Evolutionary conservation across 768 basidiomycete species (phyloP), one percentile per base, ranked within the genome.

Genomic region (Termitomyces sp.): DNA sequence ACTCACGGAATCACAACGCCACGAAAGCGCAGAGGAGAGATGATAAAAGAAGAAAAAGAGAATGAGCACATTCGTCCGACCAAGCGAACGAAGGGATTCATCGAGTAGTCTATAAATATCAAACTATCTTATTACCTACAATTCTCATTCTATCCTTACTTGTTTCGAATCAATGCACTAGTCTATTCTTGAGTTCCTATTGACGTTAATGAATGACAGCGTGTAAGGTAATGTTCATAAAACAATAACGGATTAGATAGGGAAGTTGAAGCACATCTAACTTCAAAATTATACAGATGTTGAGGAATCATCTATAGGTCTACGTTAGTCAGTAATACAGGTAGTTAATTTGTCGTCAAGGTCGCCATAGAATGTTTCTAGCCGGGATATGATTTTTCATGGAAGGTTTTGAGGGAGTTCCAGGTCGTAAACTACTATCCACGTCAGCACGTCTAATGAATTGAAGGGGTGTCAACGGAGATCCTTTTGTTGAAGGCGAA

Each of bases 361-460:
- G 89, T 63, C 88, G 77, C 88, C 88, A 90, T 46, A 82, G 73
- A 52, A 81, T 77, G 53, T 77, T 79, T 56, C 85, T 82, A 58
- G 77, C 69, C 50, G 84, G 78, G 48, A 80, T 78, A 62, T 72
- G 73, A 58, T 77, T 71, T 43, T 58, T 40, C 26, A 55, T 58
- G 32, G 81, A 72, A 23, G 81, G 68, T 72, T 85, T 88, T 40
- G 86, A 83, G n/a, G 89, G 89, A 20, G 87, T 88, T 33, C 76
- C 76, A 18, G 88, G 82, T 56, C 86, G 82, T 54, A 82, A 67
- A 4, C 78, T 71, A 51, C 77, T 74, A 18, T 88, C 87, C 30
- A 74, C 76, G 43, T 89, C 88, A 41, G 89, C 93, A 50, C 87
- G 84, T 57, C 93, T 80, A 63, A 96, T 83, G 73, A 93, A 95